A percentile compares a stretch with the other conserved stretches of the same genome.
These are phyloP conservation scores for Fagopyrum homotropicum DNA, from an alignment of 148 eudicot species.

Conservation along the genomic window DNA sequence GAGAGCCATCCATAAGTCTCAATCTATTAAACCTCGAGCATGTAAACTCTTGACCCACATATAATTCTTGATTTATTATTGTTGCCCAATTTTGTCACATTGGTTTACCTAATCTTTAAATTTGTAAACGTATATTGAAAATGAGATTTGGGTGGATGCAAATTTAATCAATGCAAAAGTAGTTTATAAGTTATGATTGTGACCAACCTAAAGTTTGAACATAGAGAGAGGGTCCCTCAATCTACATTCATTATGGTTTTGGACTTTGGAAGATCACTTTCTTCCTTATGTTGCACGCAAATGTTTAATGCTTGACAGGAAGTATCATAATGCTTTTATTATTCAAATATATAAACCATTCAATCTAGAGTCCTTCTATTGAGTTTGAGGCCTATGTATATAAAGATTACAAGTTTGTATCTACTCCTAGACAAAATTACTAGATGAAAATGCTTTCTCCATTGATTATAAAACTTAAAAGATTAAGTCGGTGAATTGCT, in stretches of 20 bases:
- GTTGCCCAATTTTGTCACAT: background rate
- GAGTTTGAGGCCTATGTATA: too few relatives aligned
- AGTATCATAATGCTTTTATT: background rate
- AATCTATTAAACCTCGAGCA: background rate
- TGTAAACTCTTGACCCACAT: background rate
- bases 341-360: background rate
- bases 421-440: too few relatives aligned
- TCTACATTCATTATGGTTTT: background rate
- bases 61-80: background rate
- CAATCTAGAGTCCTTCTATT: background rate
- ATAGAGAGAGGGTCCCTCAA: background rate
- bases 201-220: background rate
- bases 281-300: slow-evolving; percentile 1
- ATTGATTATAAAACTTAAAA: too few relatives aligned
- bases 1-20: too few relatives aligned
- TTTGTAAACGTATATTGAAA: background rate
- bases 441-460: too few relatives aligned
- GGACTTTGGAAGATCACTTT: slow-evolving; percentile 9
- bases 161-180: background rate
- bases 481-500: too few relatives aligned
- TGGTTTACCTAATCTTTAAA: background rate
- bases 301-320: slow-evolving; percentile 10
- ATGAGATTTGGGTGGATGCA: background rate
- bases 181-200: slow-evolving; percentile 2
- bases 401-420: too few relatives aligned